Evolutionary conservation across 257 asterid genomes (phyloP).

Genomic region (Osmanthus fragrans): DNA sequence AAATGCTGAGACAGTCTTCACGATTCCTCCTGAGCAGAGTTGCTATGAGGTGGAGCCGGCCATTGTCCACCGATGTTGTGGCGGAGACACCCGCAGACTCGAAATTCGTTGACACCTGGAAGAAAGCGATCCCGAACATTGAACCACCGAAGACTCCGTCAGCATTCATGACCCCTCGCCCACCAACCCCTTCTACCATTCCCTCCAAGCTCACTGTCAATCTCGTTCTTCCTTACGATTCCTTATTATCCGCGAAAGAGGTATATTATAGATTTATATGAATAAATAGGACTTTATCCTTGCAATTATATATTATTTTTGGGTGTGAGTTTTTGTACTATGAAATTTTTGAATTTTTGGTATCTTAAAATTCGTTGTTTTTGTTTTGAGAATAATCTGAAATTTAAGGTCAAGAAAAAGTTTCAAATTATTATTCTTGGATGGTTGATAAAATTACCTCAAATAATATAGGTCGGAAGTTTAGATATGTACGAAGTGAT

Average conservation of each 20-base stretch:
- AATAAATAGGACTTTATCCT: neutral
- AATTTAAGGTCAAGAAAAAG: neutral
- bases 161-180: slow-evolving; percentile 65
- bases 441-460: neutral
- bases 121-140: slow-evolving; percentile 50
- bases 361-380: neutral
- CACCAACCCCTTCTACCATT: slow-evolving; percentile 61
- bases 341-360: neutral
- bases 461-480: neutral
- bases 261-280: slow-evolving; percentile 22
- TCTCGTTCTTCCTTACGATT: slow-evolving; percentile 73
- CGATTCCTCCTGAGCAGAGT: slow-evolving; percentile 50
- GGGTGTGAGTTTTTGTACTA: neutral
- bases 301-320: neutral
- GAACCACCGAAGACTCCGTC: slow-evolving; percentile 79
- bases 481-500: neutral
- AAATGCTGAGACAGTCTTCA: slow-evolving; percentile 62
- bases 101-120: slow-evolving; percentile 63
- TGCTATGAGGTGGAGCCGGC: slow-evolving; percentile 63
- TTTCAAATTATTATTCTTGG: neutral
- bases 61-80: slow-evolving; percentile 54
- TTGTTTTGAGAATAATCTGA: neutral
- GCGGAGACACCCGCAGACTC: slow-evolving; percentile 53
- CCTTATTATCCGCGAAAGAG: slow-evolving; percentile 63
- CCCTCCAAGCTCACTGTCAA: slow-evolving; percentile 85